Evolutionary conservation across 257 asterid genomes (phyloP).

Genomic region (Solanum pennellii): DNA sequence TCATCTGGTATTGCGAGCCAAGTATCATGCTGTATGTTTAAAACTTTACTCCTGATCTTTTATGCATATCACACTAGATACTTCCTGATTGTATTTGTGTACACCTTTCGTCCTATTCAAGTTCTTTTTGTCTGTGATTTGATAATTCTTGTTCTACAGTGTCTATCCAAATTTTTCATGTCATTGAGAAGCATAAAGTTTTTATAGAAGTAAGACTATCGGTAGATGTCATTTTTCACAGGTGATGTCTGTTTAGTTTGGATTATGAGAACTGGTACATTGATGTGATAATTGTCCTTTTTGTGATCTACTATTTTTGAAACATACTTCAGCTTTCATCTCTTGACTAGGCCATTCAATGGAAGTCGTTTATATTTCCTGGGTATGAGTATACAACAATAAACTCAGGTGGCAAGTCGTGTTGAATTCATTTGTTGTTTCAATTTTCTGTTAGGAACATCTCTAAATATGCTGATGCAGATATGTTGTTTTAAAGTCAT

Average conservation of each 20-base stretch:
- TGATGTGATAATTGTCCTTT: neutral
- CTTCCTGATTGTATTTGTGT: neutral
- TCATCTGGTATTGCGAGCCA: slow-evolving; percentile 76
- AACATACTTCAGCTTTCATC: neutral
- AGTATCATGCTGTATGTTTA: slow-evolving; percentile 76
- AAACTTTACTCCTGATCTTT: neutral
- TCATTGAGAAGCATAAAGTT: neutral
- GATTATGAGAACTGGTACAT: neutral
- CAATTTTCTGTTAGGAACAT: neutral
- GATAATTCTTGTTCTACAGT: neutral
- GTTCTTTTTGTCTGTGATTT: neutral
- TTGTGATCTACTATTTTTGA: neutral
- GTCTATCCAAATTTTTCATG: neutral
- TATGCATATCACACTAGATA: slow-evolving; percentile 2
- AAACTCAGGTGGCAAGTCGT: neutral
- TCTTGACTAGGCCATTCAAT: neutral
- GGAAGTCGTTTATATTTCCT: neutral
- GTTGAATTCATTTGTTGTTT: neutral
- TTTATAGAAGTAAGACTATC: neutral
- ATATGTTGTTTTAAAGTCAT: neutral
- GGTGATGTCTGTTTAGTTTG: neutral
- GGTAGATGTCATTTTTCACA: neutral
- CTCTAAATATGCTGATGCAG: neutral
- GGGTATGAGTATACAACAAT: neutral
- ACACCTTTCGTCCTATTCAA: neutral